Conservation (phyloP, 495 filamentous ascomycete genomes). For the Trichoderma parareesei region DNA sequence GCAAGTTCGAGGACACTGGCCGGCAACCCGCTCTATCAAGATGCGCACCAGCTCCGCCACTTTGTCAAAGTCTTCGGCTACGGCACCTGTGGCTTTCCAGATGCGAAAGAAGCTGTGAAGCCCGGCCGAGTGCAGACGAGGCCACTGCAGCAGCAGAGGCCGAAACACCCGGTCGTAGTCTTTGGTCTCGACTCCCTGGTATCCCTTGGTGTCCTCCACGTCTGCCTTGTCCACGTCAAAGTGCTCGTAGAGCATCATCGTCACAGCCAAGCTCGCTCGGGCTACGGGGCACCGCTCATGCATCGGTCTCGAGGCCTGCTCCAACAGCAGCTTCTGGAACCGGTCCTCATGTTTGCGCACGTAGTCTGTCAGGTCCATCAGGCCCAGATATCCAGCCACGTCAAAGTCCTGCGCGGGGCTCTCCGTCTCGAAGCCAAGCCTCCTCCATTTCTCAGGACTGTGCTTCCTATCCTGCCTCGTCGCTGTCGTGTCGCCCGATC, state of each 20-base stretch:
- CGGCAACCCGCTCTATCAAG: slow-evolving; percentile 85
- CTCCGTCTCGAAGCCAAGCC: slow-evolving; percentile 88
- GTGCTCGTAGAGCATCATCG: slow-evolving; percentile 83
- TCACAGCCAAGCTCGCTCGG: slow-evolving; percentile 78
- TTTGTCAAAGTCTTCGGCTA: slow-evolving; percentile 82
- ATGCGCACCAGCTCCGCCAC: slow-evolving; percentile 85
- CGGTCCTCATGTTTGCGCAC: slow-evolving; percentile 82
- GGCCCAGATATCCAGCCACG: slow-evolving; percentile 77
- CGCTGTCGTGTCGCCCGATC: slow-evolving; percentile 9
- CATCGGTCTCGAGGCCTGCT: slow-evolving; percentile 69
- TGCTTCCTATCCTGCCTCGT: slow-evolving; percentile 54
- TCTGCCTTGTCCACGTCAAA: slow-evolving; percentile 90
- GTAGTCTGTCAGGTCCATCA: slow-evolving; percentile 97
- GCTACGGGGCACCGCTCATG: slow-evolving; percentile 82
- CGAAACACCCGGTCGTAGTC: slow-evolving; percentile 82
- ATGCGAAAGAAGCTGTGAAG: slow-evolving; percentile 85
- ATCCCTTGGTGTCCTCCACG: slow-evolving; percentile 69
- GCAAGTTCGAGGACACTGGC: slow-evolving; percentile 71
- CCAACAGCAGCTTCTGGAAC: slow-evolving; percentile 84
- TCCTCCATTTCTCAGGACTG: slow-evolving; percentile 88
- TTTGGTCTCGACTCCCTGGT: slow-evolving; percentile 64
- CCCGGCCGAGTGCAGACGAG: slow-evolving; percentile 80
- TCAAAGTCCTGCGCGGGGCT: slow-evolving; percentile 79
- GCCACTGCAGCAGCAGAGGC: slow-evolving; percentile 89
- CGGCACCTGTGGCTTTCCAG: slow-evolving; percentile 84